Conservation (phyloP, 352 stramenopile genomes). For the Peronospora belbahrii region DNA sequence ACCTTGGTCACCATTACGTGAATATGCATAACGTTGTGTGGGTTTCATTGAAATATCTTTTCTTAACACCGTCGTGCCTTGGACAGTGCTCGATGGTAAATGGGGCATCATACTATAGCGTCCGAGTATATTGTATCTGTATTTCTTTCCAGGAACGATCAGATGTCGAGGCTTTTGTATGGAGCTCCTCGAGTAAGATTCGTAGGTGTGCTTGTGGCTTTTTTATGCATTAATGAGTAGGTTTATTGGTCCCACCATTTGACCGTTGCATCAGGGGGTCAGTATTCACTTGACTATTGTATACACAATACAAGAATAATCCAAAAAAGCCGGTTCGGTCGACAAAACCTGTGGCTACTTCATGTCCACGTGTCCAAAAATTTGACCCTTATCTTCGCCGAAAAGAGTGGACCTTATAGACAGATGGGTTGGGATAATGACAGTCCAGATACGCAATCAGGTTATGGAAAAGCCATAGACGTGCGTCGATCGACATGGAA, state of each 20-base stretch:
- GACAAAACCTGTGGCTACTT: slow-evolving; percentile 12
- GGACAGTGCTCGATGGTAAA: slow-evolving; percentile 20
- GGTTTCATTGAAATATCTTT: slow-evolving; percentile 36
- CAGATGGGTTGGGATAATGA: slow-evolving; percentile 9
- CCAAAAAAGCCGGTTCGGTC: slow-evolving; percentile 12
- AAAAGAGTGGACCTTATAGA: too few species aligned
- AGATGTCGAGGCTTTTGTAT: slow-evolving; percentile 9
- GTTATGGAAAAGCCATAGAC: slow-evolving; percentile 7
- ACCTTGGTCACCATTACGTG: slow-evolving; percentile 59
- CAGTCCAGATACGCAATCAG: not conserved
- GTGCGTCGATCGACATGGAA: not conserved
- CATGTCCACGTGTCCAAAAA: too few species aligned
- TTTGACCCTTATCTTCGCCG: too few species aligned
- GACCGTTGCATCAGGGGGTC: slow-evolving; percentile 13
- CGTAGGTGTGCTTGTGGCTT: too few species aligned
- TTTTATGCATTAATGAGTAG: not conserved
- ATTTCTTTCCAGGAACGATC: not conserved
- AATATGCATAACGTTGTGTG: slow-evolving; percentile 62
- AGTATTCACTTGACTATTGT: slow-evolving; percentile 15
- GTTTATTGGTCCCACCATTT: slow-evolving; percentile 17
- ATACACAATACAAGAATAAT: not conserved
- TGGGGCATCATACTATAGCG: too few species aligned
- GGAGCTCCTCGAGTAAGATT: slow-evolving; percentile 16
- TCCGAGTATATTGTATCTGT: not conserved
- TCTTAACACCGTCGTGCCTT: not conserved